Evolutionary conservation across 139 green algal species (phyloP), one percentile per base, ranked within the genome.

Genomic region (Chlorella sp.): DNA sequence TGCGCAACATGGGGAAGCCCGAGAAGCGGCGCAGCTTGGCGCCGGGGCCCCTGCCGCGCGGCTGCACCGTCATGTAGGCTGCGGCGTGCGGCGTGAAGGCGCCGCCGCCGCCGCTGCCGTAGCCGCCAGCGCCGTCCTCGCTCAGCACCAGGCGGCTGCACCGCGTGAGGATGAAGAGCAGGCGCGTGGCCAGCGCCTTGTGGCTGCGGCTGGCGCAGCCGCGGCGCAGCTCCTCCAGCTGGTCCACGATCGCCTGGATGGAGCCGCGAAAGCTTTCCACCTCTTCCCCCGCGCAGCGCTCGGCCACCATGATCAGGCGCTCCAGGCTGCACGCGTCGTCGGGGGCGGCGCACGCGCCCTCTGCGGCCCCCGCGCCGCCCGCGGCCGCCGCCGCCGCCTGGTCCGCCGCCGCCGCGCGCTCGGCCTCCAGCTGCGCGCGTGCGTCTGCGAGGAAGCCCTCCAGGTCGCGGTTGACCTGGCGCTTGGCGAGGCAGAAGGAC

Each of bases 161-260:
- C 4, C 87, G 78, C 14, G 89, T 91, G 1, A 95, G 79, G 66
- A 94, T 94, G 81, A 95, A 94, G 35, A 95, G 82, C 76, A 95
- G 76, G 36, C 87, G 83, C 3, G 89, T 94, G 69, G 87, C 83
- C 63, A 89, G 77, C 7, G 53, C 43, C 59, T 84, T 82, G 45
- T 74, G 63, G 25, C 50, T 62, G 5, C 31, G 38, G 19, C 60
- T 29, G 0, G 40, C 36, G 74, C 78, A 84, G 4, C 25, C 36
- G 8, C 78, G 76, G 19, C 85, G 79, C 65, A 88, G 74, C 56
- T 91, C 84, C 64, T 84, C 90, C 43, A 93, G 79, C 35, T 84
- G 67, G 59, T 93, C 89, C 55, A 94, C 87, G 7, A 90, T 75
- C 43, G 85, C 70, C 23, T 88, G 86, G 58, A 93, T 83, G 43